Base-by-base conservation (phyloP, 768 basidiomycete genomes). In the Mycena epipterygia region DNA sequence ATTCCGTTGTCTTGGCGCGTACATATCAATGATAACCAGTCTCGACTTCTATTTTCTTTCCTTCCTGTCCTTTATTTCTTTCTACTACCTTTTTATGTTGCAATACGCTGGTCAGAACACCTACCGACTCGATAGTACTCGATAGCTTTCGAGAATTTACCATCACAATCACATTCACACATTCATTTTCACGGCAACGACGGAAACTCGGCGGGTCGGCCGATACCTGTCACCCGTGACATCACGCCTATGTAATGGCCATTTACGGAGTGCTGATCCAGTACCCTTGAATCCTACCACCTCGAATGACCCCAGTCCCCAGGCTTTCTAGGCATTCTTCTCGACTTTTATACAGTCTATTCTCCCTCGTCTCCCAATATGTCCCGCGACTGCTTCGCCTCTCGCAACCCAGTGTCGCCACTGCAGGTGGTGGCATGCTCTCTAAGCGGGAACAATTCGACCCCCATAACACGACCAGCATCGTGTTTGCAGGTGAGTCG, bases 321-420 rank as follows among this genome's bases (percentile, higher is more conserved):
- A 59, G 76, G 25, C 75, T 73, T 63, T 78, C 79, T 35, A 70
- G 77, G 67, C 79, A 78, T 67, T 84, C 85, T 67, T 81, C 87
- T 67, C 87, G 85, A 71, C 81, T 85, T 68, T 74, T 87, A 64
- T 81, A 84, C 65, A 78, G 85, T 70, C 76, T 86, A 64, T 69
- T 86, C 71, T 85, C 88, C 17, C 48, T 88, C 66, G 73, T 79
- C 11, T 79, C 81, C 1, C 84, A 86, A 74, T 78, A 88, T 87
- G 87, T 81, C 64, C 83, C 83, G 71, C 78, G 75, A 64, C 67
- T 86, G 67, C 64, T 84, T 74, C 83, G 78, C 52, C 73, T 73
- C 67, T 52, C 56, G 39, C 25, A 41, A 29, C 57, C 63, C n/a
- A 62, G 56, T 58, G 51, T 39, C 69, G 53, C 65, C 51, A 62